phyloP scores from a whole-genome alignment of 139 green algal species.

The Chlamydomonas sphaeroides region DNA sequence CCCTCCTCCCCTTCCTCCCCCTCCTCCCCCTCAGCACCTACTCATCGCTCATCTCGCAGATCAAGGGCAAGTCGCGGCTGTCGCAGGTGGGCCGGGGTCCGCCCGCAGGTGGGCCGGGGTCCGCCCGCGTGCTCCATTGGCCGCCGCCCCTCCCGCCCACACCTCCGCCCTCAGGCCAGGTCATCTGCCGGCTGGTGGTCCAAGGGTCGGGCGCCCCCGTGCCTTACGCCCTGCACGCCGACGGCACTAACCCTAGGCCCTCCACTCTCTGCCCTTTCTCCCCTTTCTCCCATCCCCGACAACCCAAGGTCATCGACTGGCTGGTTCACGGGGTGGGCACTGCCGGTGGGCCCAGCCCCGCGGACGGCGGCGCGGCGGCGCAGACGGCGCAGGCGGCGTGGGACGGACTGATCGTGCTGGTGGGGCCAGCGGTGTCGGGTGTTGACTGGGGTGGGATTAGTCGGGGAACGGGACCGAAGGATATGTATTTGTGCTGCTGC shows the following conservation, averaged over 20 bases:
- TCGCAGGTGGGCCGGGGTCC: conserved; percentile 55
- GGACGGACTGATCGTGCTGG: conserved; percentile 79
- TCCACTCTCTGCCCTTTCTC: background rate
- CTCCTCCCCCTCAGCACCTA: conserved; percentile 72
- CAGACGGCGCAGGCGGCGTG: conserved; percentile 53
- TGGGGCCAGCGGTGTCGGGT: too few relatives aligned
- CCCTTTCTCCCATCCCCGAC: background rate
- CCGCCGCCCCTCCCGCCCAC: too few relatives aligned
- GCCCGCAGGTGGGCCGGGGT: too few relatives aligned
- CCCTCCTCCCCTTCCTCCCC: too few relatives aligned
- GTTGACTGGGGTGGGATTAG: too few relatives aligned
- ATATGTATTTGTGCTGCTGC: too few relatives aligned
- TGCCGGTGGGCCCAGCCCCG: background rate
- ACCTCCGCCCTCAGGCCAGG: too few relatives aligned
- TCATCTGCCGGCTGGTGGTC: too few relatives aligned
- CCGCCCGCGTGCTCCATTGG: too few relatives aligned
- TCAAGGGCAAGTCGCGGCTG: conserved; percentile 56
- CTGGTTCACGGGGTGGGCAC: conserved; percentile 3
- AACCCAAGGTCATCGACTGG: conserved; percentile 35
- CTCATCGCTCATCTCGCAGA: conserved; percentile 71
- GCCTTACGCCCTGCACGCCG: too few relatives aligned
- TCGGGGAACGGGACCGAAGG: too few relatives aligned
- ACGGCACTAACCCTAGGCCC: background rate
- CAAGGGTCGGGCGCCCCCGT: too few relatives aligned
- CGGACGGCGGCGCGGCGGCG: background rate